Percentiles rank a stretch among this genome's conserved stretches.
Conservation (phyloP, 2,329 filamentous ascomycete genomes). For the Nectriaceae sp. region DNA sequence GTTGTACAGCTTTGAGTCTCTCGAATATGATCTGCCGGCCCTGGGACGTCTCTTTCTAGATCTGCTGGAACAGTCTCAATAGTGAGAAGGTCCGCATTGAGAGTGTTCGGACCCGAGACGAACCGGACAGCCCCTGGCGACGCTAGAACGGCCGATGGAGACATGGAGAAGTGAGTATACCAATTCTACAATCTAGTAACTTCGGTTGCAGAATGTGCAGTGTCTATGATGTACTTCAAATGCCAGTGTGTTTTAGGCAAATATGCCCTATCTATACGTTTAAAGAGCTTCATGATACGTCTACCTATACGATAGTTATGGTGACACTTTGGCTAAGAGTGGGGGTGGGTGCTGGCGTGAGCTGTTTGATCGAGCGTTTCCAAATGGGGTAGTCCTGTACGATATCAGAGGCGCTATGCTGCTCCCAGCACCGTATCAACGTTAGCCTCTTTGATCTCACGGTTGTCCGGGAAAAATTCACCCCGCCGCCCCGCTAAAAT, state of each 20-base stretch:
- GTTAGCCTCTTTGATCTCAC: too few species aligned
- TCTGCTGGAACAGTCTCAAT: background rate
- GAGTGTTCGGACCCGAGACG: background rate
- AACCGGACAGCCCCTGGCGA: background rate
- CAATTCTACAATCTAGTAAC: too few species aligned
- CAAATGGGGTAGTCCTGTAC: slow-evolving; percentile 1
- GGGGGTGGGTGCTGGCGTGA: too few species aligned
- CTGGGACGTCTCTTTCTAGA: background rate
- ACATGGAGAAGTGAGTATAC: too few species aligned
- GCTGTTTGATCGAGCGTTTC: background rate
- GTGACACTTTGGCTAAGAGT: too few species aligned
- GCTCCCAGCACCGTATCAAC: too few species aligned
- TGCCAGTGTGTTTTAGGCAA: background rate
- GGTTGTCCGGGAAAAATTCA: too few species aligned
- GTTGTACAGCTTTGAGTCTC: background rate
- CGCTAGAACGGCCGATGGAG: background rate
- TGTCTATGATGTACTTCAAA: too few species aligned
- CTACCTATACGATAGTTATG: background rate
- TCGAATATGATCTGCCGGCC: background rate
- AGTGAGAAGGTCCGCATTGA: background rate
- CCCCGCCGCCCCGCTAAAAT: too few species aligned
- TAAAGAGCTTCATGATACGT: background rate
- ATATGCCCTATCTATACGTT: background rate
- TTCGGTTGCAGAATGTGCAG: too few species aligned
- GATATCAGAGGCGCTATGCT: too few species aligned